Conservation (phyloP, 495 filamentous ascomycete genomes). For the Xylaria bambusicola region DNA sequence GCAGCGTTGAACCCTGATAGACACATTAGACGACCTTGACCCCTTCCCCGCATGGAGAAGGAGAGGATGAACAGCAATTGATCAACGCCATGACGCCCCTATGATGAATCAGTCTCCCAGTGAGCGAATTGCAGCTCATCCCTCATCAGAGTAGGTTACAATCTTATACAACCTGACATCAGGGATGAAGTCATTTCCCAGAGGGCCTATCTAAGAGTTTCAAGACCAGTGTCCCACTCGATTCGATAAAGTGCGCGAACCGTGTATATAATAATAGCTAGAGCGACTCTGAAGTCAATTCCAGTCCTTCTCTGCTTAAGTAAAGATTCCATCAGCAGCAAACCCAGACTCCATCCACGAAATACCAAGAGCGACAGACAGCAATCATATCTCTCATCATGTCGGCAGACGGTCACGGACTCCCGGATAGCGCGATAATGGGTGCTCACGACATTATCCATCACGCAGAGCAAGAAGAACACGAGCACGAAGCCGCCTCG, state of each 20-base stretch:
- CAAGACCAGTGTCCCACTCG: neutral
- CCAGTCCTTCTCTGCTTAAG: neutral
- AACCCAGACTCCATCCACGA: neutral
- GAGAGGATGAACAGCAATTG: neutral
- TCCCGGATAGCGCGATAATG: constrained; percentile 27
- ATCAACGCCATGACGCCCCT: constrained; percentile 16
- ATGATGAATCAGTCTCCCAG: constrained; percentile 6
- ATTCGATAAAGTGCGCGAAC: neutral
- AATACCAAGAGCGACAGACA: neutral
- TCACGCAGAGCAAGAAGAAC: constrained; percentile 37
- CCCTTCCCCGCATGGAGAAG: constrained; percentile 10
- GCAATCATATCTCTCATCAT: constrained; percentile 24
- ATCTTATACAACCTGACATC: constrained; percentile 8
- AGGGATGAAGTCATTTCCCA: constrained; percentile 13
- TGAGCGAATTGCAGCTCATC: constrained; percentile 9
- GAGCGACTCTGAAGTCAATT: neutral
- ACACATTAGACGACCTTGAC: neutral
- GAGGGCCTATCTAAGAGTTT: neutral
- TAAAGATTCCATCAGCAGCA: neutral
- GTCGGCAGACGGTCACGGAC: constrained; percentile 32
- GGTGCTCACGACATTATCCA: constrained; percentile 37
- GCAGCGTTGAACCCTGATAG: neutral
- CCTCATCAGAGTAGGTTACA: neutral
- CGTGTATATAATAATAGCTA: constrained; percentile 12
- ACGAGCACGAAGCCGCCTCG: constrained; percentile 34